Base-by-base conservation (phyloP, 805 yeast genomes). In the Blastobotrys americana region DNA sequence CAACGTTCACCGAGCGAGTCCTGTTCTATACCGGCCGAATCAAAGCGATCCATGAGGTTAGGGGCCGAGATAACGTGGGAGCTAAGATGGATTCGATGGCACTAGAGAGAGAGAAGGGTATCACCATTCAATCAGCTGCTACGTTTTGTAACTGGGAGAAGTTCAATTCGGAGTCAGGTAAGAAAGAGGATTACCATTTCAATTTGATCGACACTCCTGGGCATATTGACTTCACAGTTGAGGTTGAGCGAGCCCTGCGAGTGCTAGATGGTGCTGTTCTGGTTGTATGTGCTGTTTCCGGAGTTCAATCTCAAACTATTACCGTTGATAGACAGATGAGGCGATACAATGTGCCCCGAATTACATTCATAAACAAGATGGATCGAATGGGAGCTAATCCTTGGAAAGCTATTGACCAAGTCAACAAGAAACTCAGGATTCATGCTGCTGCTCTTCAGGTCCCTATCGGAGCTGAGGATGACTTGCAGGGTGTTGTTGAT, bases 21-120 rank as follows among this genome's bases (percentile, higher is more conserved):
- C 69, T 93, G 56, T 93, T 77, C 68, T 93, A 93, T 64, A 93
- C 98, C 2, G 98, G 98, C 48, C 78, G 98, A 62, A 93, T 93
- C 65, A 86, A 89, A 61, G 95, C 95, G 22, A 90, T 89, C 58
- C 97, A 89, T 61, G 97, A 89, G 67, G 97, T 68, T 6, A 76
- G 98, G 64, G 98, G 98, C 39, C 79, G 93, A 59, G 98, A 93
- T 64, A 82, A 88, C 54, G 97, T 93, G 47, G 99, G 99, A 49
- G 99, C 99, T 45, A 93, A 89, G 70, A 93, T 93, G 99, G 98
- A 93, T 67, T 90, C 89, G 49, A 93, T 93, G 98, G 98, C 93
- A 57, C 74, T 93, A 55, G 98, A 93, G 69, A 80, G 98, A 64
- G 98, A 93, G 67, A 93, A 93, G 64, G 98, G 98, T 67, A 93